Evolutionary conservation across 2,329 filamentous ascomycete genomes (phyloP).

Genomic region (Magnaporthales sp.): DNA sequence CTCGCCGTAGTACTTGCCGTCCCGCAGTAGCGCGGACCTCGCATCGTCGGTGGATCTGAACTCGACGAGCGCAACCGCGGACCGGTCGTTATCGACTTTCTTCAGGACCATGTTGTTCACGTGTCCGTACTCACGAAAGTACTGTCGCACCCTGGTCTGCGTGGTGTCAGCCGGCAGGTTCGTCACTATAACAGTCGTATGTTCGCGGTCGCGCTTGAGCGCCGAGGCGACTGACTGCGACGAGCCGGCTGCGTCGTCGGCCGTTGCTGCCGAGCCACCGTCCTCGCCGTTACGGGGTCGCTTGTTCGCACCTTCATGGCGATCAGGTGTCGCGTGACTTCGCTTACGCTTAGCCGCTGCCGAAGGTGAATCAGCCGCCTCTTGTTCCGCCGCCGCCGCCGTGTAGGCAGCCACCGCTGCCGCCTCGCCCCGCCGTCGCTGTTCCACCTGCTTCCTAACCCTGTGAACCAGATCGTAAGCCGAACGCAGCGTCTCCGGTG

Average conservation of each 20-base stretch:
- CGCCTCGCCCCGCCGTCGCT: constrained; percentile 58
- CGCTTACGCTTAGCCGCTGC: constrained; percentile 63
- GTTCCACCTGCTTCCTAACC: constrained; percentile 52
- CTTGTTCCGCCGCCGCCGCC: constrained; percentile 18
- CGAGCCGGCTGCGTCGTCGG: constrained; percentile 14
- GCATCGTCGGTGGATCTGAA: constrained; percentile 77
- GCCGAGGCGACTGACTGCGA: constrained; percentile 14
- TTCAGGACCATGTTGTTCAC: constrained; percentile 70
- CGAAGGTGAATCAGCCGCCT: constrained; percentile 26
- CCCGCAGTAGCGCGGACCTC: constrained; percentile 67
- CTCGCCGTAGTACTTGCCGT: constrained; percentile 71
- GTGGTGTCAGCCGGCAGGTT: constrained; percentile 64
- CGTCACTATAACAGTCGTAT: constrained; percentile 74
- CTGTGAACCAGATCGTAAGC: constrained; percentile 68
- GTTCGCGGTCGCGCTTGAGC: constrained; percentile 78
- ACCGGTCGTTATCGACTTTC: constrained; percentile 48
- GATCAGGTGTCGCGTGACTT: constrained; percentile 47
- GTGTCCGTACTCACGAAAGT: constrained; percentile 83
- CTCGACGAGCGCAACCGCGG: constrained; percentile 70
- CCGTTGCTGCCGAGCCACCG: constrained; percentile 16
- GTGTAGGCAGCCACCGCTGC: constrained; percentile 47
- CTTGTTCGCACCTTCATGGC: constrained; percentile 48
- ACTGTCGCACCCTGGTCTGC: constrained; percentile 70
- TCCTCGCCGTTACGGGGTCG: constrained; percentile 47
- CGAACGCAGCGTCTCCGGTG: constrained; percentile 62